Evolutionary conservation across 2,329 filamentous ascomycete species (phyloP), one percentile per base, ranked within the genome.

Genomic region (Onygenales sp.): DNA sequence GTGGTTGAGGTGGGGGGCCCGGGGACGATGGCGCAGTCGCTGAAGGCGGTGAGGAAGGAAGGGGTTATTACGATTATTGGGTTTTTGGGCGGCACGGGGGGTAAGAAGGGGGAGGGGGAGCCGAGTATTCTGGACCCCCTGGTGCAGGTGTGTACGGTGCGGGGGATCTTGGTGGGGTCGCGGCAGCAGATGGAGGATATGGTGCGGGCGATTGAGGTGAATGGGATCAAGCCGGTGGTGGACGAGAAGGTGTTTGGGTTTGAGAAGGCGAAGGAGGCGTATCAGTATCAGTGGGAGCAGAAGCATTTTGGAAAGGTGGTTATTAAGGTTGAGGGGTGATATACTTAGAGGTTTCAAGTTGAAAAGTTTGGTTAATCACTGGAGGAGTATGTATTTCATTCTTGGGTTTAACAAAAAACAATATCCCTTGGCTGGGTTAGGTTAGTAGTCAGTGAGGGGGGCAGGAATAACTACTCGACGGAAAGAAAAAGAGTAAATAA

Each of bases 1-100:
- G 70, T 87, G 40, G 62, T 86, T 40, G 85, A 88, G 60, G 78
- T 86, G n/a, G 84, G 81, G 10, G 84, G 84, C 0, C 73, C 80
- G 0, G 75, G 73, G n/a, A 86, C 83, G 0, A 74, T 87, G 57
- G 60, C 69, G 2, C 74, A 84, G 62, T 77, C 74, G 2, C 67
- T 85, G 42, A 76, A 76, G 57, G 77, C 77, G 1, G 68, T 82
- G 54, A 72, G 71, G 51, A 73, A 75, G 33, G 80, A 82, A 57
- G 80, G 79, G 36, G 67, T 80, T 11, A 78, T 80, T 58, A 73
- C 65, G 54, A 74, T 82, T 54, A 81, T 82, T 53, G 80, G 80
- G 2, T 81, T 82, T 66, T 63, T 82, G n/a, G 77, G 75, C 13
- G 78, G 77, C 11, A 66, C 54, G 17, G 61, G 70, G 43, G 70